These are phyloP conservation scores for Aspergillus neotritici DNA, from an alignment of 2,329 filamentous ascomycete species.

Conservation along the genomic window DNA sequence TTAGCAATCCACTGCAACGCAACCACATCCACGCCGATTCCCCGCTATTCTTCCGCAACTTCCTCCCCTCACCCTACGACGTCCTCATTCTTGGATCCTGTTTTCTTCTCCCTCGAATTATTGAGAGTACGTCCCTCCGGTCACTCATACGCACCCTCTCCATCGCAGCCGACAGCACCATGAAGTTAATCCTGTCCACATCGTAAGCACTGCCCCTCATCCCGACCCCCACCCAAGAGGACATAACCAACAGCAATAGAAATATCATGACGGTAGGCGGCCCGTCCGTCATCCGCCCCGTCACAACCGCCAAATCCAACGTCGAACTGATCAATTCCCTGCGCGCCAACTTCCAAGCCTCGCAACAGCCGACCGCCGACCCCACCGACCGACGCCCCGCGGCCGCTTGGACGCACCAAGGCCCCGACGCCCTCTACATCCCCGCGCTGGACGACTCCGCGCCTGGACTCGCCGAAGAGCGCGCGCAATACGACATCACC, in stretches of 20 bases:
- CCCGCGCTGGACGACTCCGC: conserved; percentile 69
- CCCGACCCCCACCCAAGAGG: neutral
- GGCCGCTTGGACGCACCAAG: conserved; percentile 62
- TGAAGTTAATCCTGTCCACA: conserved; percentile 79
- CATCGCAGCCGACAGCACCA: conserved; percentile 43
- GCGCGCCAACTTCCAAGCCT: conserved; percentile 71
- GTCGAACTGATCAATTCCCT: conserved; percentile 86
- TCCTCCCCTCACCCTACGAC: neutral
- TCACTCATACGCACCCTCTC: too few species aligned
- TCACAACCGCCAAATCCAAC: conserved; percentile 76
- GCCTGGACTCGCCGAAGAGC: conserved; percentile 71
- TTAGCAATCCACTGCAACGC: conserved; percentile 18
- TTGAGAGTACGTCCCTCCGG: neutral
- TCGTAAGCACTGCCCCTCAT: conserved; percentile 55
- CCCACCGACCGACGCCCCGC: conserved; percentile 7
- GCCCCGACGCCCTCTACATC: conserved; percentile 62
- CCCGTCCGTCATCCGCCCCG: conserved; percentile 75
- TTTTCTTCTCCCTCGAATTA: neutral
- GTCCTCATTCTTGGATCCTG: neutral
- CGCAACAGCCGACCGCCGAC: conserved; percentile 52
- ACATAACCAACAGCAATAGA: conserved; percentile 32
- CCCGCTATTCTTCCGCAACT: neutral
- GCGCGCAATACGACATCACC: conserved; percentile 84
- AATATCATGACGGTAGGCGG: conserved; percentile 82
- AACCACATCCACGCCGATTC: conserved; percentile 2